Evolutionary conservation across 805 yeast species (phyloP).

Genomic region (Kazachstania africana): DNA sequence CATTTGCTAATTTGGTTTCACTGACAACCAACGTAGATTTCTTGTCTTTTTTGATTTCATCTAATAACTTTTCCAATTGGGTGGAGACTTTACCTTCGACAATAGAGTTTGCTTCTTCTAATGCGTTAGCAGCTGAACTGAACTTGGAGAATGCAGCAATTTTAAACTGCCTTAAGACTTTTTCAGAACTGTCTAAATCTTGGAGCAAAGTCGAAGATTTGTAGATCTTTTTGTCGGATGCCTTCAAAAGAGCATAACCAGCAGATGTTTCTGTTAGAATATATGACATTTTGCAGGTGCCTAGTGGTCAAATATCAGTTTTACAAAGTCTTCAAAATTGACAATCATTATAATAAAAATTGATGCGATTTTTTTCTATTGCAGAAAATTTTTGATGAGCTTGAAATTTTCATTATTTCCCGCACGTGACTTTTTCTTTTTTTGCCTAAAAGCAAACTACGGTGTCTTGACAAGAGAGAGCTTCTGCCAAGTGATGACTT

Average conservation of each 20-base stretch:
- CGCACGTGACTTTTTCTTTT: too few species aligned
- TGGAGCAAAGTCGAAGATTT: conserved; percentile 64
- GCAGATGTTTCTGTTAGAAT: conserved; percentile 97
- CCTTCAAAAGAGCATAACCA: conserved; percentile 95
- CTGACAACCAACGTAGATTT: conserved; percentile 81
- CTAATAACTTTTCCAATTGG: conserved; percentile 65
- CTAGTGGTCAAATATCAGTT: too few species aligned
- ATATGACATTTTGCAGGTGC: conserved; percentile 65
- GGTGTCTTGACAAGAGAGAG: too few species aligned
- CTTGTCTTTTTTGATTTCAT: conserved; percentile 67
- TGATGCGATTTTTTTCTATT: too few species aligned
- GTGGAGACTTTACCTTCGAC: conserved; percentile 90
- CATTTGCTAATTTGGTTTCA: conserved; percentile 90
- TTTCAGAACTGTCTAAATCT: conserved; percentile 72
- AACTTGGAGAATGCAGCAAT: conserved; percentile 93
- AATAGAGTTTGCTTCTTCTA: conserved; percentile 87
- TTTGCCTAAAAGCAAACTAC: too few species aligned
- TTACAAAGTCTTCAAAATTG: too few species aligned
- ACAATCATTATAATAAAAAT: too few species aligned
- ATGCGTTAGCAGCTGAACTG: conserved; percentile 86
- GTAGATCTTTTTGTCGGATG: conserved; percentile 93
- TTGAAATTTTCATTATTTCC: too few species aligned
- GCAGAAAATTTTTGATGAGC: too few species aligned
- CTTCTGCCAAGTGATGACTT: too few species aligned
- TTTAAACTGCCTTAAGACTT: conserved; percentile 83